Percentiles rank a stretch among this genome's conserved stretches.
Evolutionary conservation across 129 eudicot species (phyloP).

Genomic region (Calendula officinalis): DNA sequence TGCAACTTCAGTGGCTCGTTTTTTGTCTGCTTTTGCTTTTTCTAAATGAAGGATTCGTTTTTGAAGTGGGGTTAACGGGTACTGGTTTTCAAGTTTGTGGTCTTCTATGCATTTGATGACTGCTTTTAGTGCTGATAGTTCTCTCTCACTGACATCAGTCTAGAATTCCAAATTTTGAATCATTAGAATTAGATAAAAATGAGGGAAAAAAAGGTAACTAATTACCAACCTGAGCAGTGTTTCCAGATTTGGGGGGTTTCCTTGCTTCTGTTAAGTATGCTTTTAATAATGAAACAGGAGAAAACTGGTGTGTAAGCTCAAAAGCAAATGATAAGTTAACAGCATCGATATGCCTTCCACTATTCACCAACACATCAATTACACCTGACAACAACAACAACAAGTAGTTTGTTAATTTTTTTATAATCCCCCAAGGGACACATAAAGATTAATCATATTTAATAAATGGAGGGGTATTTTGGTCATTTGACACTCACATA

Average conservation of each 20-base stretch:
- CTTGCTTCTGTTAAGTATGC: slow-evolving; percentile 81
- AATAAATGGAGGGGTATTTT: slow-evolving; percentile 35
- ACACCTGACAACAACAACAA: slow-evolving; percentile 57
- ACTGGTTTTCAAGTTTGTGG: slow-evolving; percentile 78
- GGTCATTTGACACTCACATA: background rate
- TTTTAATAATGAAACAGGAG: slow-evolving; percentile 71
- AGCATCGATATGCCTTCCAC: slow-evolving; percentile 92
- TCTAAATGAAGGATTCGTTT: slow-evolving; percentile 63
- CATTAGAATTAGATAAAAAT: no score
- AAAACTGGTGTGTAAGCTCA: slow-evolving; percentile 77
- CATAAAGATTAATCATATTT: no score
- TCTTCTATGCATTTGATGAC: slow-evolving; percentile 95
- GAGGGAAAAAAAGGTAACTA: no score
- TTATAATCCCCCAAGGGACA: background rate
- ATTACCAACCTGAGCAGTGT: slow-evolving; percentile 41
- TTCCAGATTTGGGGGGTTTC: slow-evolving; percentile 53
- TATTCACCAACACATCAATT: slow-evolving; percentile 69
- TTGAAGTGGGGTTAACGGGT: slow-evolving; percentile 67
- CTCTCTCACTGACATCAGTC: slow-evolving; percentile 80
- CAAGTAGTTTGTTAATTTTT: background rate
- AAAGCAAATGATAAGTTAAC: slow-evolving; percentile 82
- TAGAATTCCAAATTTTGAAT: slow-evolving; percentile 9
- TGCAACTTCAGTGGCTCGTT: slow-evolving; percentile 67
- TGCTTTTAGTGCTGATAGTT: slow-evolving; percentile 74
- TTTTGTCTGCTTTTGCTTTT: slow-evolving; percentile 92